Conservation (phyloP, 2,329 filamentous ascomycete species). For the Coleophoma crateriformis region DNA sequence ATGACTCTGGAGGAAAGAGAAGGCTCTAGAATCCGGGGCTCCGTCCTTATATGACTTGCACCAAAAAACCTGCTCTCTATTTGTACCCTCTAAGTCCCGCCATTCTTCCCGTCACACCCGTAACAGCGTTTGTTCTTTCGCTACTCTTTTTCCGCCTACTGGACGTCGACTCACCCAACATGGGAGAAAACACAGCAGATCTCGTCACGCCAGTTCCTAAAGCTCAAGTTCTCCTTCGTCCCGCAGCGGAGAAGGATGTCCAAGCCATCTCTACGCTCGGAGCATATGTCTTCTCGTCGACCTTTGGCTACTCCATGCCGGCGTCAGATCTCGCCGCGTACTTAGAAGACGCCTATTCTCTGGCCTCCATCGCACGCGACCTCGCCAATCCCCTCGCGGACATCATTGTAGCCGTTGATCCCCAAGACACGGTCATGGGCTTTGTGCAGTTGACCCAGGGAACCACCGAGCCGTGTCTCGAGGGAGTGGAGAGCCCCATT, state of each 20-base stretch:
- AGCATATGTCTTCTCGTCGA: constrained; percentile 28
- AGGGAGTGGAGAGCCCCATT: constrained; percentile 21
- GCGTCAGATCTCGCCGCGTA: constrained; percentile 31
- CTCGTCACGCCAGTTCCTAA: neutral
- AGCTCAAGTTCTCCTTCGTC: constrained; percentile 17
- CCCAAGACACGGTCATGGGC: constrained; percentile 25
- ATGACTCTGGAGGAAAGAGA: no score
- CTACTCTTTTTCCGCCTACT: no score
- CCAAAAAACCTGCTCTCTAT: no score
- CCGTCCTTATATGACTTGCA: no score
- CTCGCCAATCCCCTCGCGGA: constrained; percentile 18
- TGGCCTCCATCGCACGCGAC: constrained; percentile 17
- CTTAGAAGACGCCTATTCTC: constrained; percentile 31
- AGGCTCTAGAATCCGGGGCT: no score
- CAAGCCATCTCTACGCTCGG: constrained; percentile 28
- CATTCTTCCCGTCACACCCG: no score
- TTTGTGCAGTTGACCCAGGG: constrained; percentile 35
- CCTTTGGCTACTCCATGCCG: constrained; percentile 37
- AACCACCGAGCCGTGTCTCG: constrained; percentile 32
- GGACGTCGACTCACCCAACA: no score
- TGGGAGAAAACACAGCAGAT: no score
- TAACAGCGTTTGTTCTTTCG: no score
- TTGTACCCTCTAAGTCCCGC: no score
- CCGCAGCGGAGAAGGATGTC: constrained; percentile 22
- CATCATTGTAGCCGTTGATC: constrained; percentile 23